Conservation (phyloP, 2,329 filamentous ascomycete genomes). For the Aspergillus uvarum region DNA sequence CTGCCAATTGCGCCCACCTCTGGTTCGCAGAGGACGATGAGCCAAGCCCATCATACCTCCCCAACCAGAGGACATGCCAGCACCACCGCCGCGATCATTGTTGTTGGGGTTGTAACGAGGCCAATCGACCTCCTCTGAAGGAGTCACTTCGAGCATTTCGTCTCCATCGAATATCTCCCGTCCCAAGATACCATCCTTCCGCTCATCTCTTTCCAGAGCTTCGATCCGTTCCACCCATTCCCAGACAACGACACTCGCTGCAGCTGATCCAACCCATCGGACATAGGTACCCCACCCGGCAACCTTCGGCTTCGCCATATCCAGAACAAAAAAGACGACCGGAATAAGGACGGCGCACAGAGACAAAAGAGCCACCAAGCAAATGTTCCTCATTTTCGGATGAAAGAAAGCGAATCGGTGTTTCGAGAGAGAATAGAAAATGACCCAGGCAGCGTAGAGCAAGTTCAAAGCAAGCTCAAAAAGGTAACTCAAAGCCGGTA, state of each 20-base stretch:
- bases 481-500: constrained; percentile 86
- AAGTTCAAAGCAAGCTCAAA: constrained; percentile 85
- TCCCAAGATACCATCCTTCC: constrained; percentile 88
- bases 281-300: constrained; percentile 95
- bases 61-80: constrained; percentile 40
- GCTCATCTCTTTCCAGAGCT: constrained; percentile 85
- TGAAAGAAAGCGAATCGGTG: constrained; percentile 89
- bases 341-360: constrained; percentile 81
- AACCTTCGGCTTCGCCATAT: constrained; percentile 81
- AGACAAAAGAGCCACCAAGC: constrained; percentile 74
- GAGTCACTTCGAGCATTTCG: constrained; percentile 76
- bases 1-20: constrained; percentile 28
- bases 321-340: constrained; percentile 88
- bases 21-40: constrained; percentile 37
- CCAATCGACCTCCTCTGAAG: constrained; percentile 57
- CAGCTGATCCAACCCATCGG: constrained; percentile 91
- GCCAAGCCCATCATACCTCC: constrained; percentile 38
- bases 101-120: constrained; percentile 35
- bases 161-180: constrained; percentile 92
- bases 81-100: constrained; percentile 41
- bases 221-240: constrained; percentile 97
- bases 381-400: constrained; percentile 84
- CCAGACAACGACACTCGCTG: constrained; percentile 95
- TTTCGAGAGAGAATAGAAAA: constrained; percentile 91
- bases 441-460: constrained; percentile 88